Base-by-base conservation (phyloP, 2,329 filamentous ascomycete genomes). In the Drechslera avenae region DNA sequence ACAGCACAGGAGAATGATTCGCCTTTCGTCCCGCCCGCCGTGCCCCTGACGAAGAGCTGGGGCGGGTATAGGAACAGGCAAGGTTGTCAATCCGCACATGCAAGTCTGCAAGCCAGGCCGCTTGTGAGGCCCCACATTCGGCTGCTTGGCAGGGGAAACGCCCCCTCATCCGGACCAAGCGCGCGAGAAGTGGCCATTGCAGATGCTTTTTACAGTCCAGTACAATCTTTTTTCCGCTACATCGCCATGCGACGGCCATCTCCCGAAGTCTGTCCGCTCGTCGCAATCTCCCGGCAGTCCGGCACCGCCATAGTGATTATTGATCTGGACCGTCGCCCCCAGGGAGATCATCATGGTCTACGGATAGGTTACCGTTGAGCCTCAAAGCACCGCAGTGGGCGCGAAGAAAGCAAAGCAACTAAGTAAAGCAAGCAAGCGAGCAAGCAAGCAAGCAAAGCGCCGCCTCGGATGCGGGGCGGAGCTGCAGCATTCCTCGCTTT, bases 71-170 rank as follows among this genome's bases (percentile, higher is more conserved):
- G 63, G 62, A 68, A 68, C 67, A 65, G 41, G 41, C 32, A 44
- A 35, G 32, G 41, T 28, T 10, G 26, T 10, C 26, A 28, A 13
- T 10, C 26, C 10, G 62, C 66, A 68, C 67, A 67, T 31, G 18
- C 19, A 47, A 36, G 18, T 23, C 63, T 59, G 52, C 49, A 46
- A 35, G 44, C 47, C 49, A 57, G 46, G 45, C 44, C 50, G 34
- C 46, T 52, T 42, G 39, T n/a, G 10, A 46, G 41, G 41, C 28
- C 44, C 54, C 56, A 56, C 59, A 45, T 37, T 50, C 21, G 46
- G 21, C 16, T 28, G 23, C 69, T 72, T 72, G 67, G 68, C 69
- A 72, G 68, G 69, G 63, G 64, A 62, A 50, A 28, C 13, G 48
- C 36, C 41, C 48, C 32, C 44, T 14, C 28, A 36, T 40, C 6